Evolutionary conservation across 2,329 filamentous ascomycete genomes (phyloP).

Genomic region (Ophiostoma novo-ulmi): DNA sequence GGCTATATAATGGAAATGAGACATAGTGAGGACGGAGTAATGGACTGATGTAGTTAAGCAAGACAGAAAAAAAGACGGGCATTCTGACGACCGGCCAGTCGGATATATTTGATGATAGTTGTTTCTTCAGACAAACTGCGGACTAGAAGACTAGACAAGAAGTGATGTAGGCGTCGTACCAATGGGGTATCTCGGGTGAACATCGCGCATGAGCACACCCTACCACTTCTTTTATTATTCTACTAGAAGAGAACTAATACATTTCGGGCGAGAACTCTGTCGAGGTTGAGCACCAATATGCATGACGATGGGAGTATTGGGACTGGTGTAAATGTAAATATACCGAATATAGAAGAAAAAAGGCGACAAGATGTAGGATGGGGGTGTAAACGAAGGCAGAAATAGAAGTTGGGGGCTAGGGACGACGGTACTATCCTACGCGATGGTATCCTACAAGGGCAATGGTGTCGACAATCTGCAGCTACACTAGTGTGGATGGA

Average conservation of each 20-base stretch:
- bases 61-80: too few species aligned
- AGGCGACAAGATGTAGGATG: neutral
- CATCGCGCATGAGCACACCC: neutral
- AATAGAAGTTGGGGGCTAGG: neutral
- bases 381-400: neutral
- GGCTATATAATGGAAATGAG: neutral
- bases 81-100: too few species aligned
- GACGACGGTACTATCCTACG: neutral
- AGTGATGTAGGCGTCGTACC: neutral
- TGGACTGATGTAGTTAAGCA: neutral
- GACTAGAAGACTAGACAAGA: neutral
- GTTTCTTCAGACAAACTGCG: neutral
- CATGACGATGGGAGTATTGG: neutral
- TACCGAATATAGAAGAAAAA: too few species aligned
- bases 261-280: neutral
- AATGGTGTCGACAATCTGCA: neutral
- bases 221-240: neutral
- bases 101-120: neutral
- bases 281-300: neutral
- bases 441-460: neutral
- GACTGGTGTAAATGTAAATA: too few species aligned
- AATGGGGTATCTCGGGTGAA: neutral
- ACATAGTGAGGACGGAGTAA: neutral
- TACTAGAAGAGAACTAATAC: neutral
- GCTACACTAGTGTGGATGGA: constrained; percentile 1